Evolutionary conservation across 2,329 filamentous ascomycete genomes (phyloP).

Genomic region (Xylariaceae sp.): DNA sequence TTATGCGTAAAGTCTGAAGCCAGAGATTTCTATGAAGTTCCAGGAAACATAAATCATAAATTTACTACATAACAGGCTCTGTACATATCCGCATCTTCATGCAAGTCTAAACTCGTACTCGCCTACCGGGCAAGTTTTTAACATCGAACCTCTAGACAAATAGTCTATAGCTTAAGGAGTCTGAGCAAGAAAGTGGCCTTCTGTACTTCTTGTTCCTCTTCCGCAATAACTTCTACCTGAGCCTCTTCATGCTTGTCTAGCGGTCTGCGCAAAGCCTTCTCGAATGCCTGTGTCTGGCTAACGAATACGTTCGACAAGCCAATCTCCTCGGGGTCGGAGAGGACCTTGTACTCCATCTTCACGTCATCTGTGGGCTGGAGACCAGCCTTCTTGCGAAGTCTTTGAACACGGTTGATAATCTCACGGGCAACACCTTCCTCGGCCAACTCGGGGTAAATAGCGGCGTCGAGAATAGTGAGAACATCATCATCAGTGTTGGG

Average conservation of each 20-base stretch:
- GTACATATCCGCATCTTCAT: background rate
- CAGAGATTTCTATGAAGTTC: too few relatives aligned
- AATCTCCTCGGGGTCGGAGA: constrained; percentile 71
- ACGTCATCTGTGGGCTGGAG: constrained; percentile 89
- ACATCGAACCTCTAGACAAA: background rate
- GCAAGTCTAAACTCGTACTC: background rate
- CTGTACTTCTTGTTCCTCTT: constrained; percentile 83
- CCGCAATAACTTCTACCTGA: constrained; percentile 60
- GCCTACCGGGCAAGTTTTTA: too few relatives aligned
- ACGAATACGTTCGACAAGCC: constrained; percentile 67
- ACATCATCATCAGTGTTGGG: constrained; percentile 86
- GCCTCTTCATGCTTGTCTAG: constrained; percentile 64
- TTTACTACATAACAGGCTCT: background rate
- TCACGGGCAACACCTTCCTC: constrained; percentile 87
- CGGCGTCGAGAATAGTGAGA: constrained; percentile 81
- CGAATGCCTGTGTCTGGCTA: constrained; percentile 61
- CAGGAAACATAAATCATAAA: background rate
- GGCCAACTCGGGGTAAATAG: constrained; percentile 76
- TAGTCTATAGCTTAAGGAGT: constrained; percentile 62
- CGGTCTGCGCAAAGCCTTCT: constrained; percentile 71
- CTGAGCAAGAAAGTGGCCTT: constrained; percentile 75
- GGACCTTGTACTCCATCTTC: constrained; percentile 84
- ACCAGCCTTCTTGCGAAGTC: constrained; percentile 88
- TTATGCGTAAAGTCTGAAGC: background rate
- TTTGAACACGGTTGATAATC: constrained; percentile 88